Percentiles rank a stretch among this genome's conserved stretches.
These are phyloP conservation scores for Aspergillus sp. DNA, from an alignment of 2,329 filamentous ascomycete species.

Conservation along the genomic window DNA sequence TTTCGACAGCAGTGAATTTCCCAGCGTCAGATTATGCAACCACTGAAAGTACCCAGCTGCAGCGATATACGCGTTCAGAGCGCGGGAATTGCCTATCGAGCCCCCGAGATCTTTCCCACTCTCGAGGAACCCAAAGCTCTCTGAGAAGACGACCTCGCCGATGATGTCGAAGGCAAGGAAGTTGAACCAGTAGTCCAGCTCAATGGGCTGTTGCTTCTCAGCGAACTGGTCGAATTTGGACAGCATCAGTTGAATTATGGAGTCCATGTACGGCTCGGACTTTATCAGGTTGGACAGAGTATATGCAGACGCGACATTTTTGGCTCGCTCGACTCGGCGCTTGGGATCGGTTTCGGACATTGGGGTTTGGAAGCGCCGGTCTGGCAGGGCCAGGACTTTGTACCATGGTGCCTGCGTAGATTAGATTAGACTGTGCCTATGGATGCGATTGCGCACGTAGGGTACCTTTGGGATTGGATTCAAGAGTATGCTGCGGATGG, in stretches of 20 bases:
- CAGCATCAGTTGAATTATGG: not conserved
- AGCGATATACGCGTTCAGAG: not conserved
- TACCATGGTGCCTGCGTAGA: not conserved
- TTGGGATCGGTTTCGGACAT: conserved; percentile 2
- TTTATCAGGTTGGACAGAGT: not conserved
- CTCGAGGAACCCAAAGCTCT: conserved; percentile 5
- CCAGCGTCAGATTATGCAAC: not conserved
- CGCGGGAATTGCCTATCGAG: conserved; percentile 1
- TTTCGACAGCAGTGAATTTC: not conserved
- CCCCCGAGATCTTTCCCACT: not conserved
- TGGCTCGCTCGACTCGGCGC: not conserved
- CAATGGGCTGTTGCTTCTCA: not conserved
- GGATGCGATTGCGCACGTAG: too few species aligned
- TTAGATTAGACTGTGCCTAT: not conserved
- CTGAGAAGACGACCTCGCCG: conserved; percentile 6
- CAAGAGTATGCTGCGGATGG: not conserved
- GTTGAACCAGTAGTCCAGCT: conserved; percentile 7
- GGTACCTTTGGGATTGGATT: conserved; percentile 4
- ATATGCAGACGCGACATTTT: conserved; percentile 3
- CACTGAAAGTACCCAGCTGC: not conserved
- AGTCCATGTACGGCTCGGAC: not conserved
- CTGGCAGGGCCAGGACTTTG: not conserved
- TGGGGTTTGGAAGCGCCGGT: not conserved
- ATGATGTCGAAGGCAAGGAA: conserved; percentile 7
- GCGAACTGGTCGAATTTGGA: not conserved